Evolutionary conservation across 2,329 filamentous ascomycete species (phyloP).

Genomic region (Fusarium chaquense): DNA sequence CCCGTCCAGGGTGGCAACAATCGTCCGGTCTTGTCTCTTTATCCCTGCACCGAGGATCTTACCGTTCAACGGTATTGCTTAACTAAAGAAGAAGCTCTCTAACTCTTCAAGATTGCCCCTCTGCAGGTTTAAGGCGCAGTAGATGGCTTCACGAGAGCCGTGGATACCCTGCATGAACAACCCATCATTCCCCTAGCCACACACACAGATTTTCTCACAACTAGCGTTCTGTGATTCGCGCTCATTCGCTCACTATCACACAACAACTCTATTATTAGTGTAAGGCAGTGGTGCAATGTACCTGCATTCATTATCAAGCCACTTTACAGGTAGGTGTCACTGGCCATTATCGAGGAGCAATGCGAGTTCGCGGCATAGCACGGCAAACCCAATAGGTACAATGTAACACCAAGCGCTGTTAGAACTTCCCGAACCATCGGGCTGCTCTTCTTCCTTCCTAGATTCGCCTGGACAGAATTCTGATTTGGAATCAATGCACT

Average conservation of each 20-base stretch:
- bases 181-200: neutral
- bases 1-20: neutral
- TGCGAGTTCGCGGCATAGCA: neutral
- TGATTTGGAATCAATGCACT: slow-evolving; percentile 29
- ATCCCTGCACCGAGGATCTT: neutral
- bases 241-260: slow-evolving; percentile 1
- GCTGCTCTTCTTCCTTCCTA: neutral
- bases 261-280: slow-evolving; percentile 22
- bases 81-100: slow-evolving; percentile 16
- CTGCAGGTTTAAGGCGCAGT: slow-evolving; percentile 18
- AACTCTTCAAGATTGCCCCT: neutral
- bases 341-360: neutral
- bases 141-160: slow-evolving; percentile 5
- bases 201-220: neutral
- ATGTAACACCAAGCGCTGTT: neutral
- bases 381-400: neutral
- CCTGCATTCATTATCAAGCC: slow-evolving; percentile 21
- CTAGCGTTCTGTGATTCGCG: slow-evolving; percentile 14
- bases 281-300: slow-evolving; percentile 7
- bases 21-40: neutral
- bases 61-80: slow-evolving; percentile 4
- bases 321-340: slow-evolving; percentile 3
- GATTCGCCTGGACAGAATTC: slow-evolving; percentile 7
- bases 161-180: slow-evolving; percentile 14
- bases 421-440: neutral